Conservation (phyloP, 192 early-diverging fungal species). For the Coemansia sp. region DNA sequence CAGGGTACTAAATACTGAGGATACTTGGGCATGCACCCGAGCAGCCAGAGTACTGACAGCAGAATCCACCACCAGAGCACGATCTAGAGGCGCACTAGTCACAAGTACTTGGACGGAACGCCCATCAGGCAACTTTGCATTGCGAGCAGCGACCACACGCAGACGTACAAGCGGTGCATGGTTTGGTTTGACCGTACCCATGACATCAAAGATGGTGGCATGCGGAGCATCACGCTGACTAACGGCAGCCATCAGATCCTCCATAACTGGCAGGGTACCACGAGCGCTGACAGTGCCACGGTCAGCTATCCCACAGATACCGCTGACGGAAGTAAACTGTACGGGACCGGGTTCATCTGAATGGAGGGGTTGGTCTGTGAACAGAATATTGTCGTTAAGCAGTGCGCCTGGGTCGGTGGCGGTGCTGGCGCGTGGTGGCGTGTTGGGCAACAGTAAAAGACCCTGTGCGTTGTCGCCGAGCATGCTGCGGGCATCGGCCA, state of each 20-base stretch:
- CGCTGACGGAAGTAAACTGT: constrained; percentile 39
- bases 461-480: constrained; percentile 24
- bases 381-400: constrained; percentile 42
- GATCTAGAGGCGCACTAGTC: constrained; percentile 19
- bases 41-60: constrained; percentile 37
- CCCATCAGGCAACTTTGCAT: constrained; percentile 16
- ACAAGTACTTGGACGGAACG: constrained; percentile 22
- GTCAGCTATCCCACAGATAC: constrained; percentile 38
- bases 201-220: constrained; percentile 39
- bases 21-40: constrained; percentile 18
- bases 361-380: constrained; percentile 12
- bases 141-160: constrained; percentile 3
- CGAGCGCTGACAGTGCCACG: constrained; percentile 24
- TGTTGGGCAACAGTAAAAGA: constrained; percentile 18
- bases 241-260: constrained; percentile 33
- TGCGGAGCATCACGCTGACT: constrained; percentile 27
- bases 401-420: constrained; percentile 16
- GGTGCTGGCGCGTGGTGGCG: neutral
- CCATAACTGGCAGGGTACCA: constrained; percentile 45
- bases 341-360: neutral
- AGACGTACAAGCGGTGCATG: constrained; percentile 21
- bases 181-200: constrained; percentile 12
- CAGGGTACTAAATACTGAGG: constrained; percentile 20
- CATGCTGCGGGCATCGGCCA: constrained; percentile 39
- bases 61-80: constrained; percentile 40